Percentiles rank a stretch among this genome's conserved stretches.
Conservation (phyloP, 2,329 filamentous ascomycete species). For the Sporothrix curviconia region DNA sequence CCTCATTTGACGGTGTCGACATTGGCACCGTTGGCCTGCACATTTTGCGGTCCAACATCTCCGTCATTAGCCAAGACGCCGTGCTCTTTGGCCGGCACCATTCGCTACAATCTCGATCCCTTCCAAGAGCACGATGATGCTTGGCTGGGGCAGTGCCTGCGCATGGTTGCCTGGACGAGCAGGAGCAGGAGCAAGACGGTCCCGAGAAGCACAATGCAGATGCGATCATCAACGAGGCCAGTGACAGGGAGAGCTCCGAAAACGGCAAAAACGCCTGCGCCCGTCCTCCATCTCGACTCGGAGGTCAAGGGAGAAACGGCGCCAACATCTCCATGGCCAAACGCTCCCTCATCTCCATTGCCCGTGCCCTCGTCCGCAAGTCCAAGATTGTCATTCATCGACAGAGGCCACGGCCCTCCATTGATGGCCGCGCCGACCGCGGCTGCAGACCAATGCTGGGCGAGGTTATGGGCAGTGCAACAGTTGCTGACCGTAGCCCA, state of each 20-base stretch:
- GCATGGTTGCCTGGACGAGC: constrained; percentile 43
- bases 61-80: constrained; percentile 95
- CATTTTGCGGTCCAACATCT: constrained; percentile 85
- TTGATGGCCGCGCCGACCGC: constrained; percentile 46
- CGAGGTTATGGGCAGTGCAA: constrained; percentile 6
- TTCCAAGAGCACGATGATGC: constrained; percentile 84
- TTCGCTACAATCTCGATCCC: constrained; percentile 89
- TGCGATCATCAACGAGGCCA: background rate
- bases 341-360: constrained; percentile 80
- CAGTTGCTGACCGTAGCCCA: constrained; percentile 17
- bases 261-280: background rate
- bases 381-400: constrained; percentile 89
- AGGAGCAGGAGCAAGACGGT: background rate
- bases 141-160: constrained; percentile 77
- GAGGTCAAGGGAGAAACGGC: constrained; percentile 14
- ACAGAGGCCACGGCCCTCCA: constrained; percentile 90
- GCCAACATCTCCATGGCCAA: constrained; percentile 65
- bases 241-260: background rate
- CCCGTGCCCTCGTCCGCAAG: constrained; percentile 76
- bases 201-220: too few species aligned
- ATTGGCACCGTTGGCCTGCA: constrained; percentile 81
- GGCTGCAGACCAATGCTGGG: constrained; percentile 11
- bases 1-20: constrained; percentile 78
- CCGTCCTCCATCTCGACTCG: constrained; percentile 6
- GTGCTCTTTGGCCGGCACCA: constrained; percentile 86